These are phyloP conservation scores for Takashimella tepidaria DNA, from an alignment of 1,284 basidiomycete species.

Conservation along the genomic window DNA sequence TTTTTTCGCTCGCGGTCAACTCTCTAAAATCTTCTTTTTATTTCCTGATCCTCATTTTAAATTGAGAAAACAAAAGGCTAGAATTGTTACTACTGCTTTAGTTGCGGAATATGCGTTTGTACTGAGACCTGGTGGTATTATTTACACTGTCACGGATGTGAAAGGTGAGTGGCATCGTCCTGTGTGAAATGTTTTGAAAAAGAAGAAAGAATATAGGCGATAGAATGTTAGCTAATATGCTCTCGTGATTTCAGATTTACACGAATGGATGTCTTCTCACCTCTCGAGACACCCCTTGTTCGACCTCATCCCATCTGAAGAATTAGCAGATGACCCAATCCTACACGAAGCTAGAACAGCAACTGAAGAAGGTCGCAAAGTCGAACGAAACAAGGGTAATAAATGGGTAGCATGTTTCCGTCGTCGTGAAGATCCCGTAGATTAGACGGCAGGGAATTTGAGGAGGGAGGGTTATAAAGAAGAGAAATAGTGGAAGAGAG, in stretches of 20 bases:
- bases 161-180: constrained; percentile 44
- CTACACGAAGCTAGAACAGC: constrained; percentile 74
- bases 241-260: constrained; percentile 58
- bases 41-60: constrained; percentile 99
- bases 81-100: constrained; percentile 89
- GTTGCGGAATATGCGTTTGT: constrained; percentile 90
- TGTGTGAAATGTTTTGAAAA: neutral
- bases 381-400: constrained; percentile 81
- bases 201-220: neutral
- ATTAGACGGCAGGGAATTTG: constrained; percentile 4
- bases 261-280: constrained; percentile 93
- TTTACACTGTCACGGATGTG: constrained; percentile 98
- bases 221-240: neutral
- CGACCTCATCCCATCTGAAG: constrained; percentile 67
- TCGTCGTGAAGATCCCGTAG: constrained; percentile 25
- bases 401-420: constrained; percentile 58
- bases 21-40: constrained; percentile 92
- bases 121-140: constrained; percentile 80
- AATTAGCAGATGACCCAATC: constrained; percentile 59
- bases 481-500: neutral
- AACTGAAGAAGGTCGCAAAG: constrained; percentile 97
- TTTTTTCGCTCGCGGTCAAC: constrained; percentile 86
- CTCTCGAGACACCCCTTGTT: constrained; percentile 83
- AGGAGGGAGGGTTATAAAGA: neutral
- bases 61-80: constrained; percentile 91